phyloP scores from a whole-genome alignment of 139 green algal genomes.

The Nannochloris sp. region DNA sequence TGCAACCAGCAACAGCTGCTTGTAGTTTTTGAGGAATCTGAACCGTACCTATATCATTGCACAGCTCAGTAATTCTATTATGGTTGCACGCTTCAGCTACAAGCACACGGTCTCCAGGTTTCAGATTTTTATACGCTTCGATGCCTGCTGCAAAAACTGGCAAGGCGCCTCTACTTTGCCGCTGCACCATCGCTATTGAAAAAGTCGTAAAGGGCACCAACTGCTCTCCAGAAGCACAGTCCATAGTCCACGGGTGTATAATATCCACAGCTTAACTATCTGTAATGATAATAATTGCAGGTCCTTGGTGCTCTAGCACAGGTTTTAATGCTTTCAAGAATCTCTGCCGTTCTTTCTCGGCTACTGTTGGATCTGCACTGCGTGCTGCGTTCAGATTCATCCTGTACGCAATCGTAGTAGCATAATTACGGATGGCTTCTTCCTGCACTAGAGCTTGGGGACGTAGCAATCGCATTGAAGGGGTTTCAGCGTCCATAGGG shows the following conservation, averaged over 20 bases:
- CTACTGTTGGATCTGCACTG: slow-evolving; percentile 18
- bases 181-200: slow-evolving; percentile 50
- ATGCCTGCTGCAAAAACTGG: slow-evolving; percentile 42
- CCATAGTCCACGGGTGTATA: slow-evolving; percentile 55
- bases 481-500: slow-evolving; percentile 63
- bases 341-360: slow-evolving; percentile 32
- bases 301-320: slow-evolving; percentile 32
- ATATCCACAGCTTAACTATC: slow-evolving; percentile 62
- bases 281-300: slow-evolving; percentile 51
- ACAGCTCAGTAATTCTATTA: slow-evolving; percentile 58
- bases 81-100: slow-evolving; percentile 64
- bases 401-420: slow-evolving; percentile 40
- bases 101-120: slow-evolving; percentile 32
- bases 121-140: slow-evolving; percentile 15
- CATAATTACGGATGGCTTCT: slow-evolving; percentile 50
- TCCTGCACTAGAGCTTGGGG: slow-evolving; percentile 44
- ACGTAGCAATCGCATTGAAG: slow-evolving; percentile 48
- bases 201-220: slow-evolving; percentile 61
- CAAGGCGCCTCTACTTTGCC: slow-evolving; percentile 39
- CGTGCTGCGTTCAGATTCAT: slow-evolving; percentile 51
- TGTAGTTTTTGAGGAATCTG: slow-evolving; percentile 13
- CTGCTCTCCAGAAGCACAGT: slow-evolving; percentile 13
- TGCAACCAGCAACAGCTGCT: not conserved
- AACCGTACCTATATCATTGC: slow-evolving; percentile 62
- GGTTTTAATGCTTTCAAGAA: slow-evolving; percentile 37